Evolutionary conservation across 2,329 filamentous ascomycete species (phyloP).

Genomic region (Arachnomyces sp.): DNA sequence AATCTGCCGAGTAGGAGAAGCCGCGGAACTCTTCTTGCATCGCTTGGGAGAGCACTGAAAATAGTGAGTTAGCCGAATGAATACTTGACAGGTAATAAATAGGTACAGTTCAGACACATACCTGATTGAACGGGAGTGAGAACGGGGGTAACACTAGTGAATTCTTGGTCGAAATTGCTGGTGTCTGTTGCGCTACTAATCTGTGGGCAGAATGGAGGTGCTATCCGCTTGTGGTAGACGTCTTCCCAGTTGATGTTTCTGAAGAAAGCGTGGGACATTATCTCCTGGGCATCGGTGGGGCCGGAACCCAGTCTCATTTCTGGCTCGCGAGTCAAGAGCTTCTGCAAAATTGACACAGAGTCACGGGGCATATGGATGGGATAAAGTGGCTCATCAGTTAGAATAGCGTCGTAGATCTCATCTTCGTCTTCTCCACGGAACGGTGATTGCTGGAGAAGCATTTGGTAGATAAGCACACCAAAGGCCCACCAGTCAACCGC

Average conservation of each 20-base stretch:
- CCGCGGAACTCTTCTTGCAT: conserved; percentile 99
- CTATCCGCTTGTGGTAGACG: conserved; percentile 88
- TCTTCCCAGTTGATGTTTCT: conserved; percentile 98
- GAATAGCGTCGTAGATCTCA: conserved; percentile 97
- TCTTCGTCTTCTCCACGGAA: conserved; percentile 99
- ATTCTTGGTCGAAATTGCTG: conserved; percentile 99
- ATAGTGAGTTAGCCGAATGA: conserved; percentile 15
- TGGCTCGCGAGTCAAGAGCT: conserved; percentile 89
- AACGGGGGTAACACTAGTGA: conserved; percentile 95
- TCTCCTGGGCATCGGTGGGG: conserved; percentile 92
- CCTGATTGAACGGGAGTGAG: conserved; percentile 94
- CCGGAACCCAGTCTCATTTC: conserved; percentile 88
- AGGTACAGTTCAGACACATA: conserved; percentile 43
- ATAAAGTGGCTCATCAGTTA: conserved; percentile 93
- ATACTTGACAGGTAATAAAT: conserved; percentile 1
- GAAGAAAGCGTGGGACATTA: conserved; percentile 99
- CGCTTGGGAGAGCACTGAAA: conserved; percentile 80
- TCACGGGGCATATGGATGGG: conserved; percentile 98
- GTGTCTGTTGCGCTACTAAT: conserved; percentile 93
- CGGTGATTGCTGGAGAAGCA: conserved; percentile 96
- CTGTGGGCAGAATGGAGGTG: conserved; percentile 78
- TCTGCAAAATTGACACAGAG: conserved; percentile 94
- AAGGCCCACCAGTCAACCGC: conserved; percentile 99
- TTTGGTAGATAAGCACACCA: conserved; percentile 97
- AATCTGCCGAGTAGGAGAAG: conserved; percentile 94